Evolutionary conservation across 2,329 filamentous ascomycete species (phyloP).

Genomic region (Plenodomus tracheiphilus): DNA sequence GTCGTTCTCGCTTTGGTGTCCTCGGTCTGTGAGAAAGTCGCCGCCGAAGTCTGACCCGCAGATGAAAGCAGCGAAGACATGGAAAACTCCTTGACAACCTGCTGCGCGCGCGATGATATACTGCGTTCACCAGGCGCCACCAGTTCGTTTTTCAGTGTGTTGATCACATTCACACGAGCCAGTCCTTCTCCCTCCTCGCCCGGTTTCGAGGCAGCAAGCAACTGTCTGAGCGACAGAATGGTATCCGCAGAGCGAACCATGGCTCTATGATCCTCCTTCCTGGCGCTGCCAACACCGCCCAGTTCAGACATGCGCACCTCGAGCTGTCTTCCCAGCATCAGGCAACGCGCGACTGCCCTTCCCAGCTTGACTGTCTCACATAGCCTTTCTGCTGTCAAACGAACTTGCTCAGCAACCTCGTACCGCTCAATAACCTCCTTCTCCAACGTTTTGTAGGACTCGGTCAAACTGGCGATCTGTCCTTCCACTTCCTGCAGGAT

Average conservation of each 20-base stretch:
- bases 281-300: conserved; percentile 51
- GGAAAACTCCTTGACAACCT: conserved; percentile 81
- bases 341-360: conserved; percentile 73
- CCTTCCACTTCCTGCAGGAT: conserved; percentile 77
- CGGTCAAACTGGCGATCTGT: conserved; percentile 78
- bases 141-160: conserved; percentile 69
- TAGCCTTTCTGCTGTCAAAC: conserved; percentile 73
- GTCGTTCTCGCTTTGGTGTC: conserved; percentile 74
- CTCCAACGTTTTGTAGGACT: conserved; percentile 83
- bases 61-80: conserved; percentile 60
- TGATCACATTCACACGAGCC: conserved; percentile 72
- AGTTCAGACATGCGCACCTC: conserved; percentile 82
- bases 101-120: conserved; percentile 73
- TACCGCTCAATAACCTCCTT: conserved; percentile 85
- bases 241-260: conserved; percentile 83
- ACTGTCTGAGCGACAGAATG: conserved; percentile 72
- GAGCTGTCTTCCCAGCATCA: conserved; percentile 82
- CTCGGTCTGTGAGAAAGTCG: conserved; percentile 65
- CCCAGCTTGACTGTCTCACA: conserved; percentile 80
- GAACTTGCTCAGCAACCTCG: conserved; percentile 81
- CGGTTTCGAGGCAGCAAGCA: conserved; percentile 67
- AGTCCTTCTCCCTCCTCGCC: conserved; percentile 78
- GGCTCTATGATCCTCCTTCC: conserved; percentile 73
- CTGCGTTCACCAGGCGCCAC: conserved; percentile 72
- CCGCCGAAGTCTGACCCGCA: conserved; percentile 37